Conservation (phyloP, 169 alveolate genomes). For the Eimeria sp. region DNA sequence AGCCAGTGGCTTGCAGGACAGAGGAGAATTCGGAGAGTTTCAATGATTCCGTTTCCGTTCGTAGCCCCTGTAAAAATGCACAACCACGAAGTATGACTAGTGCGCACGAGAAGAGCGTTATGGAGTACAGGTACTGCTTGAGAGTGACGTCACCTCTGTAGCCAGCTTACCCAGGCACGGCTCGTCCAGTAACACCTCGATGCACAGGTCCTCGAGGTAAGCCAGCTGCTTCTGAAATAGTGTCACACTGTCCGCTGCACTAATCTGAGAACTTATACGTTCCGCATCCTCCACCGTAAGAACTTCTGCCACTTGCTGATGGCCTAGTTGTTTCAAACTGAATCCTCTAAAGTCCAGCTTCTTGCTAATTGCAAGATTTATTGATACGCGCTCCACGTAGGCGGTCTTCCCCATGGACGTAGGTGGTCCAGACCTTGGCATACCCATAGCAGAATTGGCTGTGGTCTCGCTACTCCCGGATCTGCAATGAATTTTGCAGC, state of each 20-base stretch:
- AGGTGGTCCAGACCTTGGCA: not conserved
- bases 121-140: not conserved
- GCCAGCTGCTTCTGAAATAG: slow-evolving; percentile 34
- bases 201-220: slow-evolving; percentile 50
- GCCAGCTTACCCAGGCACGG: slow-evolving; percentile 43
- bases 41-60: slow-evolving; percentile 50
- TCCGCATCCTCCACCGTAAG: slow-evolving; percentile 6
- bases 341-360: not conserved
- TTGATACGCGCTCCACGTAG: not conserved
- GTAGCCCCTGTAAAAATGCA: slow-evolving; percentile 48
- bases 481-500: slow-evolving; percentile 17
- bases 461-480: not conserved
- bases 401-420: not conserved
- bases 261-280: slow-evolving; percentile 10
- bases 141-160: not conserved
- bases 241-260: not conserved
- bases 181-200: slow-evolving; percentile 63
- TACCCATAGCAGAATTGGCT: not conserved
- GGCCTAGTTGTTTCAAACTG: not conserved
- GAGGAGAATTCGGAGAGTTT: slow-evolving; percentile 22
- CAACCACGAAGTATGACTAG: not conserved
- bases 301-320: not conserved
- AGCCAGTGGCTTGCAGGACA: slow-evolving; percentile 64
- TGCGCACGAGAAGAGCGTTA: not conserved
- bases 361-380: not conserved